phyloP scores from a whole-genome alignment of 2,329 filamentous ascomycete genomes.

The Fusarium floridanum region DNA sequence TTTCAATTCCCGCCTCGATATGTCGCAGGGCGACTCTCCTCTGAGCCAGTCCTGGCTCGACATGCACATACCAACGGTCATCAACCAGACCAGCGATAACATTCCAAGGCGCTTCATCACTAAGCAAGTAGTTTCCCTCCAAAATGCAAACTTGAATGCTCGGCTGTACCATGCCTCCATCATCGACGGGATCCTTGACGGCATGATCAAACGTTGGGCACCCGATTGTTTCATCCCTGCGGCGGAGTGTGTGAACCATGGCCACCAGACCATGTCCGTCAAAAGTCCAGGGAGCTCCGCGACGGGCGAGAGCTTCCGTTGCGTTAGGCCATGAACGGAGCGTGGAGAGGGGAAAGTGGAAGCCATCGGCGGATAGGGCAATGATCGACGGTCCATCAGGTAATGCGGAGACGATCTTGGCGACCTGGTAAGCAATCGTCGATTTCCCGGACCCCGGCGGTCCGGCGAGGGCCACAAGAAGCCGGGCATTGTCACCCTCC shows the following conservation, averaged over 20 bases:
- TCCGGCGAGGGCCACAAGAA: slow-evolving; percentile 39
- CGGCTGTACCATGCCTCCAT: slow-evolving; percentile 72
- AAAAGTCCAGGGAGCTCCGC: slow-evolving; percentile 53
- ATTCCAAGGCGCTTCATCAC: slow-evolving; percentile 49
- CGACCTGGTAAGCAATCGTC: slow-evolving; percentile 36
- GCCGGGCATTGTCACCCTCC: slow-evolving; percentile 21
- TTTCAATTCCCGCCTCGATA: slow-evolving; percentile 56
- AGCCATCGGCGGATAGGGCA: slow-evolving; percentile 48
- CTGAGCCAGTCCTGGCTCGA: slow-evolving; percentile 52
- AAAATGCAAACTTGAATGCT: slow-evolving; percentile 74
- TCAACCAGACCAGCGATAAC: slow-evolving; percentile 53
- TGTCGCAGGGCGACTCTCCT: slow-evolving; percentile 56
- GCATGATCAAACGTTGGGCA: slow-evolving; percentile 79
- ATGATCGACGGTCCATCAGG: slow-evolving; percentile 32
- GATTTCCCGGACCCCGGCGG: slow-evolving; percentile 41
- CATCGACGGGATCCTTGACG: slow-evolving; percentile 76
- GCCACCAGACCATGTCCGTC: slow-evolving; percentile 42
- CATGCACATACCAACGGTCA: slow-evolving; percentile 57
- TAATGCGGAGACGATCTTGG: slow-evolving; percentile 20
- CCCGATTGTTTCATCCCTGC: slow-evolving; percentile 25
- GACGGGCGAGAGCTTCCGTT: slow-evolving; percentile 47
- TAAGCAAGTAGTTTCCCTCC: slow-evolving; percentile 73
- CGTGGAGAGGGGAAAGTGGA: slow-evolving; percentile 45
- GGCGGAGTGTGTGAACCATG: slow-evolving; percentile 36
- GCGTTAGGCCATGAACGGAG: slow-evolving; percentile 48